These are phyloP conservation scores for Neophaeococcomyces mojaviensis DNA, from an alignment of 2,329 filamentous ascomycete genomes.

Conservation along the genomic window DNA sequence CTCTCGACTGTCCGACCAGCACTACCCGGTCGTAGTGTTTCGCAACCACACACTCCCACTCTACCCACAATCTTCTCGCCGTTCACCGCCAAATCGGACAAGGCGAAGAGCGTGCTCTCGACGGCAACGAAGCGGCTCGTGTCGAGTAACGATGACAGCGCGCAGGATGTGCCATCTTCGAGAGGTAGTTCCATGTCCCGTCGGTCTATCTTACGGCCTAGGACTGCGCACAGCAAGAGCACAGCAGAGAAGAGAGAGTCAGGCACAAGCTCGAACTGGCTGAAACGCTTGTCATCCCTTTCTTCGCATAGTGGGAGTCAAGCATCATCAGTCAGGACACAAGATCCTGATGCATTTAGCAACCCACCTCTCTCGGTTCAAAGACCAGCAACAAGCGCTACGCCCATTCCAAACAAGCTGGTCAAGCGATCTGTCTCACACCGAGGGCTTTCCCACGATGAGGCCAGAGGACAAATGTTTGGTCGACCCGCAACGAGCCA, in stretches of 20 bases:
- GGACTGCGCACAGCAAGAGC: constrained; percentile 16
- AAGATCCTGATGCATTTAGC: background rate
- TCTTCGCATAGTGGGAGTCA: constrained; percentile 7
- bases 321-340: background rate
- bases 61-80: background rate
- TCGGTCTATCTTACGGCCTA: constrained; percentile 16
- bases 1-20: constrained; percentile 17
- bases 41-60: constrained; percentile 11
- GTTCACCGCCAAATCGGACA: constrained; percentile 8
- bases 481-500: constrained; percentile 57
- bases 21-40: constrained; percentile 8
- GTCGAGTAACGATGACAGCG: constrained; percentile 10
- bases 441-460: constrained; percentile 36
- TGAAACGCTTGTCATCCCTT: constrained; percentile 19
- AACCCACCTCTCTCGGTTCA: background rate
- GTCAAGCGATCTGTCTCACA: constrained; percentile 55
- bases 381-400: constrained; percentile 10
- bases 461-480: constrained; percentile 42
- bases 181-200: constrained; percentile 21
- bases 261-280: constrained; percentile 18
- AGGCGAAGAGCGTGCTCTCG: constrained; percentile 12
- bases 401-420: constrained; percentile 49
- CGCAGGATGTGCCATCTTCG: constrained; percentile 15
- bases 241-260: constrained; percentile 16
- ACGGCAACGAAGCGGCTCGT: constrained; percentile 14